Evolutionary conservation across 83 land plant species (phyloP), one percentile per base, ranked within the genome.

Genomic region (Picea engelmannii): DNA sequence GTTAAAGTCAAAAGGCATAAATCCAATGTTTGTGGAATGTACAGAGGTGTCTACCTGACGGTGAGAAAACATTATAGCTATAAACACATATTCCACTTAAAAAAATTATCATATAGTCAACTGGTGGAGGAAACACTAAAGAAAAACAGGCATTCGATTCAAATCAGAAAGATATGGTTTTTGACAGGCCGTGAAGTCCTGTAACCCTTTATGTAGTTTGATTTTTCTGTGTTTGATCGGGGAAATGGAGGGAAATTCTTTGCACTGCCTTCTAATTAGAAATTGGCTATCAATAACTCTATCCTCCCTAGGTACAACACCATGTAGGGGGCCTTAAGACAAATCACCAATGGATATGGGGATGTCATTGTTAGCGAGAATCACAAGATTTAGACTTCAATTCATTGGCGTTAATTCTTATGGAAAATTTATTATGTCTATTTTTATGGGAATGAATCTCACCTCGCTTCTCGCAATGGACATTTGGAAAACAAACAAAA

Each of bases 401-500:
- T 78, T 78, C 80, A 58, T 78, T 15, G 59, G 60, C 18, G 13
- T 61, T 6, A 27, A 60, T 61, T 59, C 40, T 35, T 78, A 66
- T 73, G 58, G 76, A 4, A 5, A 78, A 27, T 78, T 59, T 35
- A 25, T 78, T 78, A 65, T 78, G 3, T 78, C 80, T 17, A 23
- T 78, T 78, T 65, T 78, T 78, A 21, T 58, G 42, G 65, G 64
- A 10, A 12, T 47, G 76, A 73, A 73, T 73, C n/a, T 21, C 10
- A 58, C 66, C 15, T 78, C 80, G 0, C 6, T 7, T 35, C 8
- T 38, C 16, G 79, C 65, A 10, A 73, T 25, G 9, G 66, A 52
- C 66, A 77, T 82, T 62, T 82, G 83, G 83, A 55, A 47, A 2
- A 67, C 79, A 47, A 81, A 81, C 64, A 52, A 66, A 11, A 27